Conservation (phyloP, 805 yeast species). For the Pichia manshurica region DNA sequence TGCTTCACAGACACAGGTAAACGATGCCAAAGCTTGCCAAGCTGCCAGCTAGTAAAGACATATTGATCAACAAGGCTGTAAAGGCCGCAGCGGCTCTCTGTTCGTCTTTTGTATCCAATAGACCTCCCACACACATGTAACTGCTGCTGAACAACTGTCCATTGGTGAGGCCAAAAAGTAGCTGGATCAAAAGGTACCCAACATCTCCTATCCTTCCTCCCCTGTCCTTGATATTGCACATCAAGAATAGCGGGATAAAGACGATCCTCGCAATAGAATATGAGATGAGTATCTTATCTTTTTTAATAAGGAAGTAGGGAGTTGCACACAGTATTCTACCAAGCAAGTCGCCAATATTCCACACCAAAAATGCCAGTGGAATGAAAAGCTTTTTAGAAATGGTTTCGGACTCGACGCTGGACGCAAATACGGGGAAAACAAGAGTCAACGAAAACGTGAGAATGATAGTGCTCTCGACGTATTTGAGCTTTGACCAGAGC, state of each 20-base stretch:
- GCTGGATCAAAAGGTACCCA: conserved; percentile 64
- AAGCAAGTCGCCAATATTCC: conserved; percentile 85
- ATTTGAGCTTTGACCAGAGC: conserved; percentile 57
- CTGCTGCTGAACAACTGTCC: conserved; percentile 80
- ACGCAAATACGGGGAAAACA: conserved; percentile 86
- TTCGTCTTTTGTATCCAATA: conserved; percentile 46
- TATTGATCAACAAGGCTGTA: conserved; percentile 69
- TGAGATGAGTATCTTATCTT: conserved; percentile 40
- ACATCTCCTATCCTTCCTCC: conserved; percentile 46
- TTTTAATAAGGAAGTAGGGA: conserved; percentile 36
- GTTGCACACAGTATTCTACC: conserved; percentile 69
- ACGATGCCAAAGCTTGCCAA: conserved; percentile 64
- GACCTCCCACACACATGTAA: conserved; percentile 37
- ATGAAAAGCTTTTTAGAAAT: conserved; percentile 42
- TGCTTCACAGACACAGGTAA: not conserved
- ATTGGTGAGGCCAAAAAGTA: conserved; percentile 77
- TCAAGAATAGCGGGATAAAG: conserved; percentile 66
- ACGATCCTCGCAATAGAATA: conserved; percentile 52
- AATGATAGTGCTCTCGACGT: conserved; percentile 65
- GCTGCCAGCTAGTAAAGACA: conserved; percentile 79
- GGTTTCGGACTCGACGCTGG: conserved; percentile 46
- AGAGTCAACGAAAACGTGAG: conserved; percentile 69
- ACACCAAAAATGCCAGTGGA: conserved; percentile 72
- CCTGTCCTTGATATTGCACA: conserved; percentile 52
- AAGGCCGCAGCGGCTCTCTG: conserved; percentile 92